Evolutionary conservation across 73 alveolate genomes (phyloP), one percentile per base, ranked within the genome.

Genomic region (Durusdinium trenchii): DNA sequence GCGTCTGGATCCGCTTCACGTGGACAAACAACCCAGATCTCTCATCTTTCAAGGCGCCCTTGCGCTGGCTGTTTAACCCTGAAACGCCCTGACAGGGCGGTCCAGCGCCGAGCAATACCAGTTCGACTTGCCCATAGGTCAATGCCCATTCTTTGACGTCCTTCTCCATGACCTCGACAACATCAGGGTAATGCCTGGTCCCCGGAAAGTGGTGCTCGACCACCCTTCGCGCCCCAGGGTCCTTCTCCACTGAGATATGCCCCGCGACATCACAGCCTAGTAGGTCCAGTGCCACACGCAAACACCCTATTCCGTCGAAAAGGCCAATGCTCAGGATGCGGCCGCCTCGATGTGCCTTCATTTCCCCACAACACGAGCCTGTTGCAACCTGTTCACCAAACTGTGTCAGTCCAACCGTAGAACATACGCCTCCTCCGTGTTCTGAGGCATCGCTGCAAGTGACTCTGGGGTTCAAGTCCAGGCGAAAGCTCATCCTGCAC

Each of bases 81-180:
- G 92, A 82, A 0, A 82, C 71, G 10, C 73, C 92, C 50, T 82
- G 92, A 36, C 92, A 82, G 92, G 92, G 92, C 0, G 92, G 92
- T 0, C 73, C 92, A 0, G 36, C 92, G 36, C 92, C 92, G 5
- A 82, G 28, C 0, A 82, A 3, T 1, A 82, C 73, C 50, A 82
- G 28, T 6, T 20, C 69, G 12, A 50, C 69, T 10, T 50, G 71
- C 20, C 71, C 45, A 48, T 26, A 48, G 5, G 1, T 4, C 47
- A 50, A 30, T 16, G 92, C 45, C 92, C 92, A 82, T 0, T n/a
- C 47, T 23, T n/a, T 42, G 46, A 82, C 92, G 48, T 20, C 32
- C 35, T 82, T 69, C 28, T 46, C 71, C 0, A 14, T n/a, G 23
- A 82, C n/a, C 38, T 6, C 38, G 18, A 9, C 32, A 1, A 82